A percentile compares a stretch with the other conserved stretches of the same genome.
Evolutionary conservation across 306 rosid genomes (phyloP).

Genomic region (Fragaria vesca): DNA sequence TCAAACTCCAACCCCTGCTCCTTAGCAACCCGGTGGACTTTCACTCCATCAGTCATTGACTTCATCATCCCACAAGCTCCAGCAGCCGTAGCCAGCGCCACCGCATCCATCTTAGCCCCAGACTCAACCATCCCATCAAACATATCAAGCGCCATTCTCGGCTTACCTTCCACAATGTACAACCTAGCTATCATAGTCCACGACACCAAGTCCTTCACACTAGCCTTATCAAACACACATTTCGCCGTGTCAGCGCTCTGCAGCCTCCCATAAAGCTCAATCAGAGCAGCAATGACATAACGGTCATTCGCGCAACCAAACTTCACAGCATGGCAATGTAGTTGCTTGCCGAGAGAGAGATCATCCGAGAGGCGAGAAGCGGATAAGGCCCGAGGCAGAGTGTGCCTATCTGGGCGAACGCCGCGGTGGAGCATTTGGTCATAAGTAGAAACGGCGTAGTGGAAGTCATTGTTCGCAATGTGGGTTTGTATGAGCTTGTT

Average conservation of each 20-base stretch:
- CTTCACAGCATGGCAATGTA: constrained; percentile 59
- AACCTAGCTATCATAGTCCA: constrained; percentile 68
- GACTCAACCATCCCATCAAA: constrained; percentile 46
- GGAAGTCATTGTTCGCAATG: constrained; percentile 33
- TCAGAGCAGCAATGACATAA: constrained; percentile 48
- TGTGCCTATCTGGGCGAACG: constrained; percentile 51
- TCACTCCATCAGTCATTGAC: constrained; percentile 43
- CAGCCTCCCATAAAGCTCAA: constrained; percentile 58
- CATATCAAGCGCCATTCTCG: constrained; percentile 40
- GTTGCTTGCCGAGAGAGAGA: constrained; percentile 48
- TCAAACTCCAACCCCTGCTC: constrained; percentile 50
- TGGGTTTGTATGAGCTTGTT: constrained; percentile 64
- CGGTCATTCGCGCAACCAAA: constrained; percentile 47
- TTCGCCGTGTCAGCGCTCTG: constrained; percentile 41
- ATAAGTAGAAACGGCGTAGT: constrained; percentile 40
- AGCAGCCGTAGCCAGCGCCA: constrained; percentile 53
- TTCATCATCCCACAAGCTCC: constrained; percentile 46
- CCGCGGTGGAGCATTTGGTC: constrained; percentile 56
- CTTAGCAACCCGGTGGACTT: constrained; percentile 45
- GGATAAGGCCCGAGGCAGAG: constrained; percentile 58
- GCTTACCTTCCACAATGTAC: constrained; percentile 41
- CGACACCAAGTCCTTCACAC: constrained; percentile 36
- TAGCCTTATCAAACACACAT: constrained; percentile 43
- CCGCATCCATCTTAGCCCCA: constrained; percentile 42
- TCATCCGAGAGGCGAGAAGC: constrained; percentile 48